phyloP scores from a whole-genome alignment of 1,284 basidiomycete species.

The Abortiporus biennis region DNA sequence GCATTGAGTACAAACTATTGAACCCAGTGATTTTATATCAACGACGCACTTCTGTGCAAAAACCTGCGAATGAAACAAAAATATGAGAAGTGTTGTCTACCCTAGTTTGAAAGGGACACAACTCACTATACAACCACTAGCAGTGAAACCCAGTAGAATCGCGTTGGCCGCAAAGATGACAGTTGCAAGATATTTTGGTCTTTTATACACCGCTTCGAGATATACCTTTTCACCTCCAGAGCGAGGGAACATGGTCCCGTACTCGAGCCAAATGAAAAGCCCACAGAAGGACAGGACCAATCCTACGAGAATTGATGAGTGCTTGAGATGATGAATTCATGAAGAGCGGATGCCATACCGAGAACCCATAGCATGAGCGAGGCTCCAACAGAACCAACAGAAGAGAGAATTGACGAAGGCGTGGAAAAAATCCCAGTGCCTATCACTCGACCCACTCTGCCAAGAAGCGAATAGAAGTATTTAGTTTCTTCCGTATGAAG shows the following conservation, averaged over 20 bases:
- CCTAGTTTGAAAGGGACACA: not conserved
- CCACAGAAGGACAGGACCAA: constrained; percentile 52
- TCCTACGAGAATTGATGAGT: too few relatives aligned
- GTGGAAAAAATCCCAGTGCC: constrained; percentile 59
- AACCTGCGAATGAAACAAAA: constrained; percentile 12
- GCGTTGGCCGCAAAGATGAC: constrained; percentile 52
- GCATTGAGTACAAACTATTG: not conserved
- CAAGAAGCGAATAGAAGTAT: too few relatives aligned
- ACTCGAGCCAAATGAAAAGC: constrained; percentile 60
- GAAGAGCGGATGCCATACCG: too few relatives aligned
- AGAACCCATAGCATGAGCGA: constrained; percentile 62
- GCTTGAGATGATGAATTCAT: too few relatives aligned
- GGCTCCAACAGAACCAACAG: constrained; percentile 55
- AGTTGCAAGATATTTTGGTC: constrained; percentile 52
- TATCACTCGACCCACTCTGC: constrained; percentile 42
- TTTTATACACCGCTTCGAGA: constrained; percentile 58
- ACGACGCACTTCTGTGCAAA: constrained; percentile 13
- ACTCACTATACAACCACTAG: constrained; percentile 46
- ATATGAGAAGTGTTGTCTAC: not conserved
- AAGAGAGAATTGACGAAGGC: constrained; percentile 48
- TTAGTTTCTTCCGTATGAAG: not conserved
- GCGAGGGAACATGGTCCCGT: constrained; percentile 47
- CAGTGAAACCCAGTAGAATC: constrained; percentile 52
- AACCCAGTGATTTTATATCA: constrained; percentile 7
- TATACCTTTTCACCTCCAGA: constrained; percentile 69